Evolutionary conservation across 805 yeast genomes (phyloP).

Genomic region (Starmerella roubikii): DNA sequence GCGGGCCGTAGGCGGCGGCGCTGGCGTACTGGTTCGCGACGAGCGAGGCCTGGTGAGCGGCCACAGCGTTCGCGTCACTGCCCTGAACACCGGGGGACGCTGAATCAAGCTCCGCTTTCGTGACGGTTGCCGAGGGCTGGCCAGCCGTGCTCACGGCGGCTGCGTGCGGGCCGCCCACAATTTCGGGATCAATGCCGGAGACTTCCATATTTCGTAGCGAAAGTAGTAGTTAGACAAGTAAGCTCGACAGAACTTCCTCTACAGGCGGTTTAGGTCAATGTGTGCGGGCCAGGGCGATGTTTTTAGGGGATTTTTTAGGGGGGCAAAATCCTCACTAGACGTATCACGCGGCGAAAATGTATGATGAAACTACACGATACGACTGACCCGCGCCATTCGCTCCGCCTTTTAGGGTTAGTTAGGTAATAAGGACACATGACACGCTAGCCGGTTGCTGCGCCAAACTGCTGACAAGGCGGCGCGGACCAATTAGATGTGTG

Average conservation of each 20-base stretch:
- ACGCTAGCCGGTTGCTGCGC: too few relatives aligned
- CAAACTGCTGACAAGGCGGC: too few relatives aligned
- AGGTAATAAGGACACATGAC: too few relatives aligned
- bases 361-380: constrained; percentile 3
- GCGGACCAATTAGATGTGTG: too few relatives aligned
- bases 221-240: too few relatives aligned
- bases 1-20: constrained; percentile 20
- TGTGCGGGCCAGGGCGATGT: too few relatives aligned
- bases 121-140: constrained; percentile 12
- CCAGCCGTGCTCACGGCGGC: constrained; percentile 9
- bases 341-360: not conserved
- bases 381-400: too few relatives aligned
- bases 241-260: too few relatives aligned
- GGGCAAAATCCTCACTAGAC: too few relatives aligned
- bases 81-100: constrained; percentile 7
- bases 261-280: too few relatives aligned
- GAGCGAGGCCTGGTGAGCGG: constrained; percentile 12
- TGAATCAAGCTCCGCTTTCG: constrained; percentile 5
- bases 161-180: constrained; percentile 23
- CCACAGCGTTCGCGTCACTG: constrained; percentile 9
- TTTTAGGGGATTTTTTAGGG: too few relatives aligned
- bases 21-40: constrained; percentile 18
- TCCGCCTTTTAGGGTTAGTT: too few relatives aligned
- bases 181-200: constrained; percentile 25
- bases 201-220: constrained; percentile 17